Evolutionary conservation across 192 early-diverging fungal genomes (phyloP).

Genomic region (Umbelopsis vinacea): DNA sequence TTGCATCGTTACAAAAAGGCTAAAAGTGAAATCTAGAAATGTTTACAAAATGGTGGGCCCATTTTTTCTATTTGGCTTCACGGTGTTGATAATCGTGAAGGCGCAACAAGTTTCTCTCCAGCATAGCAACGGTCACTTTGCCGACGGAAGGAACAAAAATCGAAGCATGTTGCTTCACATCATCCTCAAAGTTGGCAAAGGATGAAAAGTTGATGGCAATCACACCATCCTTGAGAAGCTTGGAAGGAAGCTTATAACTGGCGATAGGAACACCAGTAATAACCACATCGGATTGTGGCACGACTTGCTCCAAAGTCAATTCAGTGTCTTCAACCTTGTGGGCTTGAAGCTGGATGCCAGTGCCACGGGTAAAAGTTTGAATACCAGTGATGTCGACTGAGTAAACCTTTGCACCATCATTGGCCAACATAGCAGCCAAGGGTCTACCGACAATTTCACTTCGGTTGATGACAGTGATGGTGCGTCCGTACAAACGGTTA

Average conservation of each 20-base stretch:
- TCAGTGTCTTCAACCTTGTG: conserved; percentile 77
- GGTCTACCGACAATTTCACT: conserved; percentile 98
- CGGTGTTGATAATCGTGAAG: conserved; percentile 76
- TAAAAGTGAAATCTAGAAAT: background rate
- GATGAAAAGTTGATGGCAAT: conserved; percentile 97
- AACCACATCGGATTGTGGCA: conserved; percentile 92
- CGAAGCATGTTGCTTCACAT: conserved; percentile 89
- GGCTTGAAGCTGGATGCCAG: conserved; percentile 61
- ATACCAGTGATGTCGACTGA: conserved; percentile 93
- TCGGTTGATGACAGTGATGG: conserved; percentile 93
- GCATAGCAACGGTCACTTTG: conserved; percentile 98
- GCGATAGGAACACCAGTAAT: conserved; percentile 95
- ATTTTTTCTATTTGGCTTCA: conserved; percentile 23
- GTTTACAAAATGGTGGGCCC: background rate
- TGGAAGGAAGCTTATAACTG: conserved; percentile 85
- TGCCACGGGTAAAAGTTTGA: conserved; percentile 76
- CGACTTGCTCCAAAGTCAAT: conserved; percentile 75
- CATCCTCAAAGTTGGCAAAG: conserved; percentile 94
- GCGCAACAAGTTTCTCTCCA: conserved; percentile 93
- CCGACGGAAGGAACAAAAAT: conserved; percentile 97
- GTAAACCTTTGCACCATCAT: conserved; percentile 97
- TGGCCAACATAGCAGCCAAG: conserved; percentile 94
- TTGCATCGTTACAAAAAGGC: background rate
- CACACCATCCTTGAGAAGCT: conserved; percentile 94
- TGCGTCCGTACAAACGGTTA: conserved; percentile 91